phyloP scores from a whole-genome alignment of 2,329 filamentous ascomycete genomes.

The Elsinoe batatas region DNA sequence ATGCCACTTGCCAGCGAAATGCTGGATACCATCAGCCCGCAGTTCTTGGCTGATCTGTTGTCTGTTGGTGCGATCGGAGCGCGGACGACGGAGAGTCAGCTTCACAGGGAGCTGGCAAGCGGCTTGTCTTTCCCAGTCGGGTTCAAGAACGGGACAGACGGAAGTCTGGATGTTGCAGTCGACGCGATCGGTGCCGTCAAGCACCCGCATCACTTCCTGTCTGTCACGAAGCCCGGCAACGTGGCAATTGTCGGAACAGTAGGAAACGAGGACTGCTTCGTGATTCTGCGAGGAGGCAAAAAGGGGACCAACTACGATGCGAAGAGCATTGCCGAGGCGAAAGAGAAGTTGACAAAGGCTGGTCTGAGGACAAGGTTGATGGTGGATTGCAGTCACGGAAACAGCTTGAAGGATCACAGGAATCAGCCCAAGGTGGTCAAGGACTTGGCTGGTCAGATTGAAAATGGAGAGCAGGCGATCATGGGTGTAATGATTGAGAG shows the following conservation, averaged over 20 bases:
- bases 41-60: slow-evolving; percentile 88
- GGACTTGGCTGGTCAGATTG: slow-evolving; percentile 72
- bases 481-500: slow-evolving; percentile 99
- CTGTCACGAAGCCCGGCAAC: slow-evolving; percentile 91
- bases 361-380: slow-evolving; percentile 67
- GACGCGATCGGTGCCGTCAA: slow-evolving; percentile 90
- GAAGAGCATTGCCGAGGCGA: slow-evolving; percentile 72
- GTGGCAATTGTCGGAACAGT: slow-evolving; percentile 90
- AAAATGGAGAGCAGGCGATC: slow-evolving; percentile 71
- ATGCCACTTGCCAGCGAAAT: slow-evolving; percentile 97
- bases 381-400: slow-evolving; percentile 97
- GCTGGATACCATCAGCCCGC: slow-evolving; percentile 94
- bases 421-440: slow-evolving; percentile 93
- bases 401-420: slow-evolving; percentile 80
- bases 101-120: slow-evolving; percentile 88
- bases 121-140: slow-evolving; percentile 94
- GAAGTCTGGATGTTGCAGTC: slow-evolving; percentile 76
- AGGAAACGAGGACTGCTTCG: slow-evolving; percentile 95
- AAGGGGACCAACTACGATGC: slow-evolving; percentile 91
- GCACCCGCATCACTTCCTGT: slow-evolving; percentile 93
- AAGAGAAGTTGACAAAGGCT: slow-evolving; percentile 65
- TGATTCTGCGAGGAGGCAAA: slow-evolving; percentile 85
- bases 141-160: slow-evolving; percentile 99
- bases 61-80: slow-evolving; percentile 90
- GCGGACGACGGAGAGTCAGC: slow-evolving; percentile 90